Percentiles rank a stretch among this genome's conserved stretches.
These are phyloP conservation scores for Aspergillus tanneri DNA, from an alignment of 2,329 filamentous ascomycete genomes.

Conservation along the genomic window DNA sequence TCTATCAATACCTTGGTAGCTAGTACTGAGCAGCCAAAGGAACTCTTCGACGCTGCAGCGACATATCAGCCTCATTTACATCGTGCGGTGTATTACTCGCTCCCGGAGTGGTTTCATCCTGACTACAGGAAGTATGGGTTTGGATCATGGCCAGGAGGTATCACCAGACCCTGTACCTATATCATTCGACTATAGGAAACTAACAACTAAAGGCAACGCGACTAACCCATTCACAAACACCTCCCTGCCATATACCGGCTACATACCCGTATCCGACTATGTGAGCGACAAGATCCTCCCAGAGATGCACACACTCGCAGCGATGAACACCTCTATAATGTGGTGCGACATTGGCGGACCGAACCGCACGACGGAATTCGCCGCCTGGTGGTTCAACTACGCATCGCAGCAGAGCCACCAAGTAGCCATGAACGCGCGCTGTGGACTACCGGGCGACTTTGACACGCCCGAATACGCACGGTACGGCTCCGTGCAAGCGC, in stretches of 20 bases:
- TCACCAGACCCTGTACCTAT: neutral
- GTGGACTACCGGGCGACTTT: conserved; percentile 58
- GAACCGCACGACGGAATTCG: conserved; percentile 46
- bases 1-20: neutral
- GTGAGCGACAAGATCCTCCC: conserved; percentile 26
- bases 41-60: conserved; percentile 46
- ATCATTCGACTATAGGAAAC: neutral
- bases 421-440: conserved; percentile 58
- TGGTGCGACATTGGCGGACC: conserved; percentile 51
- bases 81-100: conserved; percentile 46
- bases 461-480: conserved; percentile 61
- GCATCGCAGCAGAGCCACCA: conserved; percentile 44
- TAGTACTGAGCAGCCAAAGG: conserved; percentile 12
- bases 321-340: conserved; percentile 48
- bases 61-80: conserved; percentile 46
- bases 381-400: conserved; percentile 46
- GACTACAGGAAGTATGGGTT: conserved; percentile 46
- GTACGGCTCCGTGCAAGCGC: conserved; percentile 50
- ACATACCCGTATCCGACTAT: neutral
- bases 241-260: neutral
- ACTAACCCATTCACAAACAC: neutral
- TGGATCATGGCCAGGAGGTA: conserved; percentile 30
- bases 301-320: conserved; percentile 46
- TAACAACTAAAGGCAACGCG: neutral
- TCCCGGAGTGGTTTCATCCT: conserved; percentile 51